Evolutionary conservation across 2,329 filamentous ascomycete genomes (phyloP), one percentile per base, ranked within the genome.

Genomic region (Madurella fahalii): DNA sequence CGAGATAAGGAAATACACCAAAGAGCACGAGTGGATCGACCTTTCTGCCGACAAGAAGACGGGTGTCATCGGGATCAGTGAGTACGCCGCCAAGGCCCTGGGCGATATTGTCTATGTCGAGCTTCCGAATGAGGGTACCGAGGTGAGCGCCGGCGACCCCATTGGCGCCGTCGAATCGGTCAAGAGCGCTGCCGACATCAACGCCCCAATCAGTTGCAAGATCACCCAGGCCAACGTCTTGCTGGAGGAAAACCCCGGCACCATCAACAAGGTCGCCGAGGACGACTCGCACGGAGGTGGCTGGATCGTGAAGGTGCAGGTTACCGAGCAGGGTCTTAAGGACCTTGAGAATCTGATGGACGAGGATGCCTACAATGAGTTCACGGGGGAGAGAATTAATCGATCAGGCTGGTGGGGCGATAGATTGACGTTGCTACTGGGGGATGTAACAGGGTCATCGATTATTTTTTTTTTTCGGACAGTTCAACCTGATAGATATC

Each of bases 1-100:
- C 66, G 76, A 79, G 52, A 76, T 82, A 61, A 93, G 94, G 76
- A 89, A 86, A 72, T 99, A 95, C 80, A 96, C 94, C 62, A 87
- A 92, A 72, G 93, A 96, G 70, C 94, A 99, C 79, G 94, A 99
- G 78, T 99, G 94, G 94, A 85, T 99, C 71, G 91, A 96, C 74
- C 77, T 96, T 57, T 86, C 85, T 53, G 84, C 83, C 49, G 89
- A 95, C 74, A 85, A 87, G 71, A 93, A 89, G 73, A 87, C 86
- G 47, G 92, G 89, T 78, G 83, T 81, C 49, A 78, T 86, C 63
- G 94, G 94, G 58, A 95, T 99, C 71, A 94, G 90, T 53, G 80
- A 86, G 64, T 97, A 95, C 79, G 94, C 94, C 17, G 89, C 94
- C 63, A 83, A 95, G 67, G 86, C 90, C 63, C 88, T 99, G 59